Evolutionary conservation across 2,329 filamentous ascomycete genomes (phyloP).

Genomic region (Diaporthe ilicicola): DNA sequence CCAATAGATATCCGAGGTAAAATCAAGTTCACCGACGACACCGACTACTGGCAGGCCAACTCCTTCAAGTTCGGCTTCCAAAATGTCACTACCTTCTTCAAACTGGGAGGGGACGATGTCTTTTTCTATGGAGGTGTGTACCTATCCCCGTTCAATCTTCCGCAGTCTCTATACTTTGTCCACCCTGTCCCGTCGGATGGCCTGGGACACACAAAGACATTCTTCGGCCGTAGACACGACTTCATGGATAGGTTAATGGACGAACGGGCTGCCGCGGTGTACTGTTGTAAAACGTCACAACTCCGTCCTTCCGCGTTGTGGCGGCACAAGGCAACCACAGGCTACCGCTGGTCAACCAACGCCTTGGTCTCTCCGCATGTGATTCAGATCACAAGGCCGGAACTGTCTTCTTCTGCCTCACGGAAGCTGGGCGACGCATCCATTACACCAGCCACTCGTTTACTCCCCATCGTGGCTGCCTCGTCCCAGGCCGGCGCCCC

Average conservation of each 20-base stretch:
- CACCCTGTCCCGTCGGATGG: background rate
- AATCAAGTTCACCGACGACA: constrained; percentile 71
- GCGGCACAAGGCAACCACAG: background rate
- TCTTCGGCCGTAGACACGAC: constrained; percentile 25
- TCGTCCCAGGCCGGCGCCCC: background rate
- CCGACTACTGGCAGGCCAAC: constrained; percentile 72
- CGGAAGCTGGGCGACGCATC: constrained; percentile 11
- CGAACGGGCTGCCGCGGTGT: background rate
- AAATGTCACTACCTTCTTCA: constrained; percentile 73
- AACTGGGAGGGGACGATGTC: constrained; percentile 71
- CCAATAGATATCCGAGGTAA: constrained; percentile 39
- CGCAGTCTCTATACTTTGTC: background rate
- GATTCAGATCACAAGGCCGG: background rate
- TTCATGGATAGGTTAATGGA: background rate
- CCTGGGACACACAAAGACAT: background rate
- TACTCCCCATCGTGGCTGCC: background rate
- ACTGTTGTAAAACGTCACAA: background rate
- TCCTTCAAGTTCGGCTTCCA: constrained; percentile 70
- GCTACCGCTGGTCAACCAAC: background rate
- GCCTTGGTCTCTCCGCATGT: background rate
- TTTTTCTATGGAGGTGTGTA: constrained; percentile 67
- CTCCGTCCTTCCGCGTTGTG: background rate
- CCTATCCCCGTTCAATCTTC: background rate
- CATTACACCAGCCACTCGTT: background rate
- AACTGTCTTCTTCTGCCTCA: background rate